Evolutionary conservation across 2,329 filamentous ascomycete species (phyloP).

Genomic region (Fusarium cyanostomum): DNA sequence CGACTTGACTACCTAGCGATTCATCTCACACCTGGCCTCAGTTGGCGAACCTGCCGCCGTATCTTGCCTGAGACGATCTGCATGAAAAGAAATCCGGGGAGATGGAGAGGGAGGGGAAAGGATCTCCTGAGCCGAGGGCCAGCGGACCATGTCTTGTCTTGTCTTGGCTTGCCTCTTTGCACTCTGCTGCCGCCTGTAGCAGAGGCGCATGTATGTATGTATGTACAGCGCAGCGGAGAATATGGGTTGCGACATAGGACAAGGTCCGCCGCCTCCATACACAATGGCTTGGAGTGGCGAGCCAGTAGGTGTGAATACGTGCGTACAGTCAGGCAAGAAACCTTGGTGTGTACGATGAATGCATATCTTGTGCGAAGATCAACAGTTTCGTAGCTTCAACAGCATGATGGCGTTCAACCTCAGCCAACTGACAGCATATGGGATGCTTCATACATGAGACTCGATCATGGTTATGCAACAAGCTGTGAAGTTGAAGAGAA

Average conservation of each 20-base stretch:
- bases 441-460: neutral
- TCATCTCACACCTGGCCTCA: slow-evolving; percentile 13
- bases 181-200: neutral
- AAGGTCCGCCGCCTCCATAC: slow-evolving; percentile 7
- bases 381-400: neutral
- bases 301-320: slow-evolving; percentile 29
- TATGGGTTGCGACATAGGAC: slow-evolving; percentile 1
- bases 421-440: neutral
- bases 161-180: slow-evolving; percentile 3
- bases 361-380: neutral
- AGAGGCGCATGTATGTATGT: slow-evolving; percentile 4
- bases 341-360: too few relatives aligned
- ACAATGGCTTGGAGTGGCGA: neutral
- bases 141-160: neutral
- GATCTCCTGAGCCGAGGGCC: slow-evolving; percentile 21
- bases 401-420: neutral
- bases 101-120: slow-evolving; percentile 17
- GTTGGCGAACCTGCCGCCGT: slow-evolving; percentile 23
- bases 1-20: neutral
- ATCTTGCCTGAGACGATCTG: slow-evolving; percentile 23
- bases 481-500: neutral
- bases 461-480: neutral
- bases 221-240: slow-evolving; percentile 11
- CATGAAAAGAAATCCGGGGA: slow-evolving; percentile 31
- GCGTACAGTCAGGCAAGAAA: slow-evolving; percentile 1